Evolutionary conservation across 2,329 filamentous ascomycete genomes (phyloP), one percentile per base, ranked within the genome.

Genomic region (Anisogramma anomala): DNA sequence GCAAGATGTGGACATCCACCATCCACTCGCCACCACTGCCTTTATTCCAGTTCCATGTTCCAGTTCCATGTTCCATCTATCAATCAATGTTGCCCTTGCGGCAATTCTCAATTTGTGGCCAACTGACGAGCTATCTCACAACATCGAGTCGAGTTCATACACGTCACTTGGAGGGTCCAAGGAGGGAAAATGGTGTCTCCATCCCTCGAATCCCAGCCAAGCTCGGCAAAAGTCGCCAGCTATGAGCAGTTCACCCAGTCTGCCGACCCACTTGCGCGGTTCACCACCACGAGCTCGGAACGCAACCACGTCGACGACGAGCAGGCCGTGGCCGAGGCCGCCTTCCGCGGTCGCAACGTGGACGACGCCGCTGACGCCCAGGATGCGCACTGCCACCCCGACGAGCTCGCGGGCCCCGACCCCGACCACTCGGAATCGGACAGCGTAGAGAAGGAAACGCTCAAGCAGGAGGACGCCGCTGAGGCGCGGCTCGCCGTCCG

Each of bases 401-500:
- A 27, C 13, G 42, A 47, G 13, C 35, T 41, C 14, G 38, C 33
- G 19, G 44, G 43, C 32, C 23, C 25, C 10, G 36, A 44, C 32
- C 23, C 25, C 10, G 36, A 41, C 13, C 31, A 30, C 4, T 44
- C 45, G 18, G 46, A 49, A 10, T 39, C 36, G 5, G 42, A 39
- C 18, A 43, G 34, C 23, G 50, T 46, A 15, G 37, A 36, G 7
- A 39, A 46, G 23, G 36, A 39, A 18, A 44, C 41, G 19, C 41
- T 19, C 31, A 37, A 22, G 50, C 42, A 55, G 19, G 50, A 47
- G 14, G 41, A 55, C 28, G 52, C 45, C 9, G 52, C 45, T 8
- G 52, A 49, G 19, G 50, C 52, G 42, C 54, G 55, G 32, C 52
- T 57, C 10, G 53, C 60, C 33, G 42, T 72, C 39, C 56, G 58